These are phyloP conservation scores for Rossbeevera mucosa DNA, from an alignment of 768 basidiomycete genomes.

Conservation along the genomic window DNA sequence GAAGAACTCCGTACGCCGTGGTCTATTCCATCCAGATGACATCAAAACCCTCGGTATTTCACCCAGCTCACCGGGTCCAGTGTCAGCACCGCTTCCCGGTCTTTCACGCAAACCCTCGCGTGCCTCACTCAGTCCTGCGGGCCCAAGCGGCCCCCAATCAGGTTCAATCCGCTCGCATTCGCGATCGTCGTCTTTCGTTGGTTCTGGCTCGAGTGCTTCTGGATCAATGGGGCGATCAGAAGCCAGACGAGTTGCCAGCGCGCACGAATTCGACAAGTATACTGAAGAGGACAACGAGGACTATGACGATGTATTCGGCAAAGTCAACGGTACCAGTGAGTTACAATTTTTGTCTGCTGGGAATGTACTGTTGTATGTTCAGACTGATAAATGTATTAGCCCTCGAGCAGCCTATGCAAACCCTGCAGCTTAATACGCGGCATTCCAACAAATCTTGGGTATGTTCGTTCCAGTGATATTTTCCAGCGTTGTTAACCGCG, in stretches of 20 bases:
- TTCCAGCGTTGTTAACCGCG: background rate
- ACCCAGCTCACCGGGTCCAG: slow-evolving; percentile 50
- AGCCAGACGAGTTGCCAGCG: slow-evolving; percentile 48
- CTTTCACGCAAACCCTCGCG: slow-evolving; percentile 51
- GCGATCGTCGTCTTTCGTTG: slow-evolving; percentile 55
- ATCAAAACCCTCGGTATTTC: slow-evolving; percentile 70
- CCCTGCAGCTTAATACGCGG: slow-evolving; percentile 79
- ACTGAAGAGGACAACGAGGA: slow-evolving; percentile 87
- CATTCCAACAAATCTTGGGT: slow-evolving; percentile 92
- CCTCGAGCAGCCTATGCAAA: slow-evolving; percentile 59
- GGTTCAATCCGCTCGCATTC: slow-evolving; percentile 43
- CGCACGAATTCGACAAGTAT: slow-evolving; percentile 77
- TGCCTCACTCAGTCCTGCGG: slow-evolving; percentile 47
- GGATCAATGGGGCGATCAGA: slow-evolving; percentile 67
- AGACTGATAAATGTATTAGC: slow-evolving; percentile 33
- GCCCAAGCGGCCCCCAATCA: slow-evolving; percentile 20
- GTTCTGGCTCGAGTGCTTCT: slow-evolving; percentile 35
- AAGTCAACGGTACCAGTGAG: slow-evolving; percentile 63
- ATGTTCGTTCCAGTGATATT: slow-evolving; percentile 14
- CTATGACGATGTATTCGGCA: slow-evolving; percentile 93
- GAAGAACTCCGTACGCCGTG: slow-evolving; percentile 67
- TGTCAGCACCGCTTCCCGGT: slow-evolving; percentile 63
- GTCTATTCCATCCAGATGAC: slow-evolving; percentile 86
- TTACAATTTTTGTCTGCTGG: slow-evolving; percentile 9
- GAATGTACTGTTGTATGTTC: background rate